Evolutionary conservation across 345 rosid species (phyloP), one percentile per base, ranked within the genome.

Genomic region (Populus euphratica): DNA sequence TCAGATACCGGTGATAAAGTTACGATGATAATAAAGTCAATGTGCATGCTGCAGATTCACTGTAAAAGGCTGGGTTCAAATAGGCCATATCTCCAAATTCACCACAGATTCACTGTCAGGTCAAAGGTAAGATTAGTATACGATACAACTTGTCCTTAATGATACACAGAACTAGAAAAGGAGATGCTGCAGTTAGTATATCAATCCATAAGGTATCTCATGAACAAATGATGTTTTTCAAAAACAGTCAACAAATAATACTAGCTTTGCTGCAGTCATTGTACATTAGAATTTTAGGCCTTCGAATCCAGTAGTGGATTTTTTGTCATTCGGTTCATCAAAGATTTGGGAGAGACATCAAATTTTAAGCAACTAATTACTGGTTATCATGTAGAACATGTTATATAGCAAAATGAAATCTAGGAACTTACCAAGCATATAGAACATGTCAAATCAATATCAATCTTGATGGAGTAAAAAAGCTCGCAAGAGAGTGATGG

Each of bases 381-480:
- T 16, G 39, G n/a, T 71, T 67, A 27, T 41, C 29, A 50, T 9
- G 47, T 11, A 69, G 36, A 9, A 47, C 17, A 33, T 16, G 18
- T 3, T 61, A 2, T 17, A 5, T 56, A 29, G 33, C 12, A 41
- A 73, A 35, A 75, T 5, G 47, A 63, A 47, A 27, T 39, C 29
- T 38, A 35, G 39, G 64, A 81, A 72, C 93, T 93, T 85, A 96
- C 99, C 97, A 93, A 85, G 88, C 97, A 96, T 77, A 93, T 91
- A 56, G 98, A 92, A 80, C 97, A 93, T 77, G 98, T 96, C 89
- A 92, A 80, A 68, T 96, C 93, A 70, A 92, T 85, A 71, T 95
- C 97, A 71, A 92, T 76, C 88, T 92, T 93, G 72, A 92, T 82
- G 2, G 93, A 93, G 81, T 91, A 97, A 72, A 90, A 89, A 56